Conservation (phyloP, 441 rosid species). For the Breynia disticha region DNA sequence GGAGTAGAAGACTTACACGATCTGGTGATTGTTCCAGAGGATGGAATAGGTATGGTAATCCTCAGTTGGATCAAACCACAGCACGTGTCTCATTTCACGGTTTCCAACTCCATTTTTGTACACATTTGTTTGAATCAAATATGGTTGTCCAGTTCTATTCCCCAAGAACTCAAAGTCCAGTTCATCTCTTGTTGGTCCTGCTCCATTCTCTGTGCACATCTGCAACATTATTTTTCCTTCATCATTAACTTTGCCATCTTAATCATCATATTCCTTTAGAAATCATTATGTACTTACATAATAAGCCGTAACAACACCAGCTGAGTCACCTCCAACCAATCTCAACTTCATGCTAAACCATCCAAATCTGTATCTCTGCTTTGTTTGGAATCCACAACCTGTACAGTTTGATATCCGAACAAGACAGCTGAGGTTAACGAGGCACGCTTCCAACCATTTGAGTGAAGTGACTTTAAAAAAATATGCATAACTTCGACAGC, state of each 20-base stretch:
- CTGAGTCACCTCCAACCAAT: constrained; percentile 89
- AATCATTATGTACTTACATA: constrained; percentile 36
- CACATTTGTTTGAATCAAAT: constrained; percentile 76
- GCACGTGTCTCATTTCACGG: constrained; percentile 86
- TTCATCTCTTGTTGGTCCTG: constrained; percentile 93
- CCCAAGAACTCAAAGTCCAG: constrained; percentile 89
- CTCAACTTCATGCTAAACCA: constrained; percentile 97
- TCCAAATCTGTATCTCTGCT: constrained; percentile 81
- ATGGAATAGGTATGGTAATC: constrained; percentile 70
- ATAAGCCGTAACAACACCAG: constrained; percentile 92
- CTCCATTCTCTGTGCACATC: constrained; percentile 96
- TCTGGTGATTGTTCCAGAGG: constrained; percentile 69
- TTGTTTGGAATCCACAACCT: constrained; percentile 96
- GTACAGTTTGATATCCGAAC: neutral
- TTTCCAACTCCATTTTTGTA: constrained; percentile 75
- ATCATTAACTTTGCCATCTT: neutral
- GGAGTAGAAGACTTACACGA: constrained; percentile 37
- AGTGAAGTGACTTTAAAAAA: too few relatives aligned
- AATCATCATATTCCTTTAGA: neutral
- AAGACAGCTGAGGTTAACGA: too few relatives aligned
- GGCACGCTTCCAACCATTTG: too few relatives aligned
- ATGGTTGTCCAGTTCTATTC: constrained; percentile 78
- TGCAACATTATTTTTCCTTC: constrained; percentile 16
- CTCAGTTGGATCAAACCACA: constrained; percentile 91
- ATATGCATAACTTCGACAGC: too few relatives aligned